Percentiles rank a stretch among this genome's conserved stretches.
These are phyloP conservation scores for Picochlorum sp. DNA, from an alignment of 139 green algal genomes.

Conservation along the genomic window DNA sequence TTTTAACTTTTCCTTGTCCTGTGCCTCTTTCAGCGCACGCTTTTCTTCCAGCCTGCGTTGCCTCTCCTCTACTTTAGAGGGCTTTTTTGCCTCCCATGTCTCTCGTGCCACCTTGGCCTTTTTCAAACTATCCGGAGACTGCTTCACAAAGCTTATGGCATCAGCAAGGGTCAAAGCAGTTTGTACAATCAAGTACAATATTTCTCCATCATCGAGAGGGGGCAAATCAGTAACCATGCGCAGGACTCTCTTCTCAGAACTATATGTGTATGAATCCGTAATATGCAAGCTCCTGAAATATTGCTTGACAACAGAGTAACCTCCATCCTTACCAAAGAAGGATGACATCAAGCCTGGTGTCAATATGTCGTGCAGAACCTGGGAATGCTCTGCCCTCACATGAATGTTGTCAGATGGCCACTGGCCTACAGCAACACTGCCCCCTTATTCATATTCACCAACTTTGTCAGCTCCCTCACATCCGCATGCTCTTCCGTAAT, in stretches of 20 bases:
- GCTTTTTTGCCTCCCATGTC: neutral
- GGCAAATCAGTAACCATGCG: conserved; percentile 28
- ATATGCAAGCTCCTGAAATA: conserved; percentile 9
- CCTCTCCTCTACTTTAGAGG: neutral
- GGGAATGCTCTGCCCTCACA: neutral
- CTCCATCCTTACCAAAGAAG: conserved; percentile 11
- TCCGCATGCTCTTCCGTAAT: conserved; percentile 15
- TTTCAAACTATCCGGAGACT: conserved; percentile 20
- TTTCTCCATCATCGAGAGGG: neutral
- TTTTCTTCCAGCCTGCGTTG: neutral
- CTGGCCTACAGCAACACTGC: neutral
- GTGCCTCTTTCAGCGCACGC: neutral
- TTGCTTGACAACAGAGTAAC: conserved; percentile 10
- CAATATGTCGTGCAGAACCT: conserved; percentile 1
- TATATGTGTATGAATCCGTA: conserved; percentile 34
- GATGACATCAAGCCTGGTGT: conserved; percentile 10
- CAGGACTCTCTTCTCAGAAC: conserved; percentile 6
- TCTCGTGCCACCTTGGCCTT: conserved; percentile 7
- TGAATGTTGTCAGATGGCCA: neutral
- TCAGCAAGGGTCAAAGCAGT: conserved; percentile 9
- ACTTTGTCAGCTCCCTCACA: conserved; percentile 8
- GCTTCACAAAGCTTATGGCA: conserved; percentile 13
- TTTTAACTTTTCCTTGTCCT: conserved; percentile 1
- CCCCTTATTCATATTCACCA: conserved; percentile 10
- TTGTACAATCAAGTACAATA: conserved; percentile 6